Evolutionary conservation across 108 stramenopile species (phyloP), one percentile per base, ranked within the genome.

Genomic region (Nitzschia palea): DNA sequence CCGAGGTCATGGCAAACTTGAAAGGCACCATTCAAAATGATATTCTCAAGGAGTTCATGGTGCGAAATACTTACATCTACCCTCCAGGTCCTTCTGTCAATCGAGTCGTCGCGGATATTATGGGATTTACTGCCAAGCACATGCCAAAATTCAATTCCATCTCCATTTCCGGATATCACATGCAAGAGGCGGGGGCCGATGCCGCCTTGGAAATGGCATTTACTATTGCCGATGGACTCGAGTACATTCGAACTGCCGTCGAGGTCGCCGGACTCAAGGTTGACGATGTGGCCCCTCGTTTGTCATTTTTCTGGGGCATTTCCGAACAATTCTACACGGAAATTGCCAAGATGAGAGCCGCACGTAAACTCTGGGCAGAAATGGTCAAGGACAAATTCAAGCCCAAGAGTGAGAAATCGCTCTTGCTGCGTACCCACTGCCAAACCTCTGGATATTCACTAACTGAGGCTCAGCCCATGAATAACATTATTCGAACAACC

Each of bases 121-220:
- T 98, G 79, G 97, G 96, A 30, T 98, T 86, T 80, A 96, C 94
- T 8, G 77, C 95, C n/a, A 61, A 67, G 25, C 74, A 94, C 77
- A 97, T 98, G 97, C 97, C 97, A 28, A 94, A 96, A 50, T 99
- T 93, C 82, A 98, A 99, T 74, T 89, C 87, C 77, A 95, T 99
- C 45, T 87, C 85, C 52, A 97, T 99, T 62, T 86, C 84, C 6
- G 98, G 98, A 44, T 99, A 99, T 78, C 98, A 99, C 78, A 97
- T 99, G 91, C 98, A 99, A 79, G 98, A 99, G 70, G 98, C 98
- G 3, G 98, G 98, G 5, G 98, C 96, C 20, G 96, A 97, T 80
- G 91, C 95, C 10, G 94, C 93, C 28, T 67, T 98, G 6, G 98
- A 99, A 70, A 89, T 99, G 55, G 98, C 95, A 18, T 96, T 99